Percentiles rank a stretch among this genome's conserved stretches.
phyloP scores from a whole-genome alignment of 768 basidiomycete species.

The Lentinula sp. region DNA sequence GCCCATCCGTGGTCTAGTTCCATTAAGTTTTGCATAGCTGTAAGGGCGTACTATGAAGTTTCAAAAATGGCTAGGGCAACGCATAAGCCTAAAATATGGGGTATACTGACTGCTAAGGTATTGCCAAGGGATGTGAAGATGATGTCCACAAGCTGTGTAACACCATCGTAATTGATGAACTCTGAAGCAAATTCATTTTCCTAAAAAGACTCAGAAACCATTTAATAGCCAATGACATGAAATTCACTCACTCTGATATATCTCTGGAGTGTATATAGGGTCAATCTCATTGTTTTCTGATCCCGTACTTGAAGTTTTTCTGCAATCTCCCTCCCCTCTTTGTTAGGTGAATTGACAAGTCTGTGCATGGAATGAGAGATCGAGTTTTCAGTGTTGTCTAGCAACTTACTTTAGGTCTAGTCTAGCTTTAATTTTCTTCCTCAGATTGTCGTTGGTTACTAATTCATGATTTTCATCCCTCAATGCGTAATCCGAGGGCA shows the following conservation, averaged over 20 bases:
- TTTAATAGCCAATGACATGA: background rate
- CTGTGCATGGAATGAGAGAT: constrained; percentile 27
- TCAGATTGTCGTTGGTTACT: constrained; percentile 83
- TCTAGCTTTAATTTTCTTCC: constrained; percentile 75
- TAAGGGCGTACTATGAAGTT: constrained; percentile 65
- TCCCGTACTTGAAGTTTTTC: constrained; percentile 60
- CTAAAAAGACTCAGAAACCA: constrained; percentile 27
- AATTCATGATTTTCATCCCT: constrained; percentile 80
- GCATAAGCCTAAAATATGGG: background rate
- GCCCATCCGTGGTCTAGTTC: constrained; percentile 83
- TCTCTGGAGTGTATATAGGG: constrained; percentile 75
- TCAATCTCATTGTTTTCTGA: constrained; percentile 55
- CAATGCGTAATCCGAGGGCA: constrained; percentile 67
- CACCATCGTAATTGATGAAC: constrained; percentile 70
- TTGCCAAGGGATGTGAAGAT: constrained; percentile 71
- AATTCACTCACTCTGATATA: constrained; percentile 58
- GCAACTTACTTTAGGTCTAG: constrained; percentile 65
- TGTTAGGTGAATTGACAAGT: constrained; percentile 71
- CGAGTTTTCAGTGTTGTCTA: background rate
- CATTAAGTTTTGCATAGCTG: constrained; percentile 84
- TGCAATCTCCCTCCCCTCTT: constrained; percentile 74
- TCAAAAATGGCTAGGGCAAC: background rate
- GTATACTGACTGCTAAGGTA: constrained; percentile 64
- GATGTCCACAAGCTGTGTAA: constrained; percentile 63
- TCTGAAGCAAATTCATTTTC: constrained; percentile 80